Percentiles rank a stretch among this genome's conserved stretches.
Conservation (phyloP, 805 yeast genomes). For the Ogataea nakhonphanomensis region DNA sequence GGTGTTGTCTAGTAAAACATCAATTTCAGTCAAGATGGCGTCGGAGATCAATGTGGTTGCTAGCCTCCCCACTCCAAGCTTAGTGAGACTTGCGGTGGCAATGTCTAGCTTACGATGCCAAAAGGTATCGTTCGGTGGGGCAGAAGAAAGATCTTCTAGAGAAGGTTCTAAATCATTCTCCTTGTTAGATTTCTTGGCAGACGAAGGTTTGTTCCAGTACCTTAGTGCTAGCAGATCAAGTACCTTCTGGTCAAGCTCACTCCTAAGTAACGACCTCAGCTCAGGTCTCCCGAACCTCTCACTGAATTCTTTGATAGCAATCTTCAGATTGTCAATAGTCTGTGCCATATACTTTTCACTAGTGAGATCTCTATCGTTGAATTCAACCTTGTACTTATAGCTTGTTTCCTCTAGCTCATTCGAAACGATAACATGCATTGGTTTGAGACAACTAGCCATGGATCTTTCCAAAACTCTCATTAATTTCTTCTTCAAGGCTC, state of each 20-base stretch:
- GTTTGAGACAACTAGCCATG: slow-evolving; percentile 84
- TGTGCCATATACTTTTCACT: slow-evolving; percentile 93
- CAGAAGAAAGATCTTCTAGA: slow-evolving; percentile 51
- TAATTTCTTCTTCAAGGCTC: slow-evolving; percentile 68
- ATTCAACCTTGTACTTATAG: slow-evolving; percentile 92
- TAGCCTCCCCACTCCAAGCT: slow-evolving; percentile 88
- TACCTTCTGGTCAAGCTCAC: slow-evolving; percentile 85
- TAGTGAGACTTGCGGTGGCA: slow-evolving; percentile 79
- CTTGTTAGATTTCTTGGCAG: slow-evolving; percentile 11
- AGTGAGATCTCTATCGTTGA: slow-evolving; percentile 89
- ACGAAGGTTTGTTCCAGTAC: slow-evolving; percentile 81
- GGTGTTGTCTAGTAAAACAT: slow-evolving; percentile 67
- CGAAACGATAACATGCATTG: slow-evolving; percentile 80
- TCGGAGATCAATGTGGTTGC: slow-evolving; percentile 81
- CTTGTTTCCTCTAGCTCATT: slow-evolving; percentile 92
- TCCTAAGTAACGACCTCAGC: slow-evolving; percentile 70
- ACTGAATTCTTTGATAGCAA: slow-evolving; percentile 82
- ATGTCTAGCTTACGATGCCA: slow-evolving; percentile 89
- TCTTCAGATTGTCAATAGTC: slow-evolving; percentile 81
- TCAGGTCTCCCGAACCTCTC: slow-evolving; percentile 80
- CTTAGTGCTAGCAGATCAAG: slow-evolving; percentile 82
- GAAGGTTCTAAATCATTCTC: slow-evolving; percentile 38
- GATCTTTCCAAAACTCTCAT: slow-evolving; percentile 85
- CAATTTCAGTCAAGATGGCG: slow-evolving; percentile 74
- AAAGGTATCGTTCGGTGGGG: slow-evolving; percentile 64